Base-by-base conservation (phyloP, 305 asterid species). In the Ajuga reptans region DNA sequence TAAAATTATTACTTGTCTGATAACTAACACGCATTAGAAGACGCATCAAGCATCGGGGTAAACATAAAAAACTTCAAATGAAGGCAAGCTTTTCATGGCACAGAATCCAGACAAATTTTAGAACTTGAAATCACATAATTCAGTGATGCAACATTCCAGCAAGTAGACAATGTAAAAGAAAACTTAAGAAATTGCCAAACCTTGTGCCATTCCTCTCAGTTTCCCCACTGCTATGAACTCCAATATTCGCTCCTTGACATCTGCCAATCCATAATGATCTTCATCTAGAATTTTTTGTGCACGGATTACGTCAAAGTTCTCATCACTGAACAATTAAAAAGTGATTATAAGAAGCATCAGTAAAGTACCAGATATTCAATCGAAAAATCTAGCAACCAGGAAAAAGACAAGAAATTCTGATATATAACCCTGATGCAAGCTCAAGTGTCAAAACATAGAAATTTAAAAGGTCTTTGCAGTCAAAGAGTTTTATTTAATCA, bases 161-260 rank as follows among this genome's bases (percentile, higher is more conserved):
- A 72, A 55, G 52, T 1, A 52, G 68, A 74, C 37, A 47, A 52
- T 50, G 34, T 1, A 46, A 68, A 75, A 8, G 33, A 49, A 80
- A 34, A 55, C 52, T 46, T 29, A 17, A 46, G 46, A 12, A 72
- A 70, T 6, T 18, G 74, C 11, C 92, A 71, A 78, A 93, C 99
- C 99, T 89, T 93, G 99, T 46, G 99, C 81, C 45, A 87, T 82
- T 85, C 97, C 99, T 81, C 99, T 89, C 73, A 94, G 89, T 78
- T 87, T 94, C 68, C 99, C 99, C 71, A 94, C 99, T 36, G 99
- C 99, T 76, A 94, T 94, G 79, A 94, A 94, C 73, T 93, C 99
- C 88, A 94, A 62, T 69, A 94, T 94, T 86, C 99, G 85, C 79
- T 94, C 99, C 82, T 93, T 94, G 45, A 94, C 97, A 83, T 94